Conservation (phyloP, 345 rosid genomes). For the Cochlearia excelsa region DNA sequence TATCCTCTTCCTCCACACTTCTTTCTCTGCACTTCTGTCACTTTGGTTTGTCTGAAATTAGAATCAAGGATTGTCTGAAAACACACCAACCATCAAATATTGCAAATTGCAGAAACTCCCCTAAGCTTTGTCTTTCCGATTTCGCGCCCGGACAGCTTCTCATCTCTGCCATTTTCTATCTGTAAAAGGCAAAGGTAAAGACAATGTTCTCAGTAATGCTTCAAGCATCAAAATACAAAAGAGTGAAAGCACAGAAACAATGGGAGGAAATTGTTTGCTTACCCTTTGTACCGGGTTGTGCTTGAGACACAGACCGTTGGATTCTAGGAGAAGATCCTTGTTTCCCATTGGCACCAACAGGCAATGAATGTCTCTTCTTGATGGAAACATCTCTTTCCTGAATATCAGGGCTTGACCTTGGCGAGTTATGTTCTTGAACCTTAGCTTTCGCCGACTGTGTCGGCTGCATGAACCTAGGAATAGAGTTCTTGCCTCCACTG, state of each 20-base stretch:
- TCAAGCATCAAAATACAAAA: background rate
- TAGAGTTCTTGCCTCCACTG: conserved; percentile 59
- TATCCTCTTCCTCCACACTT: conserved; percentile 18
- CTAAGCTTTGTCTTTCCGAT: conserved; percentile 7
- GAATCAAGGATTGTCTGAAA: conserved; percentile 30
- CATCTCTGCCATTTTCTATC: conserved; percentile 88
- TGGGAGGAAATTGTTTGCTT: conserved; percentile 23
- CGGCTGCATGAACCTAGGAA: conserved; percentile 97
- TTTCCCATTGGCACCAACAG: conserved; percentile 76
- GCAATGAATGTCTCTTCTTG: conserved; percentile 90
- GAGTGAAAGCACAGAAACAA: background rate
- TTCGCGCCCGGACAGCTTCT: conserved; percentile 12
- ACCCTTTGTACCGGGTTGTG: conserved; percentile 63
- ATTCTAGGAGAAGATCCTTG: conserved; percentile 86
- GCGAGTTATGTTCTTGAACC: conserved; percentile 71
- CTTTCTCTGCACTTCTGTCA: conserved; percentile 18
- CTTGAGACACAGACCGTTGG: conserved; percentile 63
- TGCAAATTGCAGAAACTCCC: conserved; percentile 2
- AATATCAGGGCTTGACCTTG: conserved; percentile 91
- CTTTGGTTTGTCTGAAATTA: conserved; percentile 24
- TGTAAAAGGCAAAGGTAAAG: conserved; percentile 36
- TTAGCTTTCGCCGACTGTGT: conserved; percentile 94
- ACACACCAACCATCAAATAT: conserved; percentile 27
- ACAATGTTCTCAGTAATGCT: background rate
- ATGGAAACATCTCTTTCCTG: conserved; percentile 62